Evolutionary conservation across 495 filamentous ascomycete species (phyloP), one percentile per base, ranked within the genome.

Genomic region (Endocarpon pusillum): DNA sequence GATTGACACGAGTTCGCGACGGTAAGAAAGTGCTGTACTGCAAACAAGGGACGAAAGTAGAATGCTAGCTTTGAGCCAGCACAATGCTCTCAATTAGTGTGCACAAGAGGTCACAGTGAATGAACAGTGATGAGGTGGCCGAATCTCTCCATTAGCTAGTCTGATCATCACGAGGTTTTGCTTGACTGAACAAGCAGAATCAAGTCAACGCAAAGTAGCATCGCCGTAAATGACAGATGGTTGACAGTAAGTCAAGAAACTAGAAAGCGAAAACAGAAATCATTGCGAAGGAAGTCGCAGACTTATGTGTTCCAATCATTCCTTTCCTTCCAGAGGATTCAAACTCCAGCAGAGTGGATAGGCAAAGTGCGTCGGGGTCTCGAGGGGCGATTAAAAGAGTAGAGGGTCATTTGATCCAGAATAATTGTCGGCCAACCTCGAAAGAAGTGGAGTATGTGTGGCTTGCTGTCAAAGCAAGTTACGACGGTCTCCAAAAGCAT

Each of bases 351-450:
- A 35, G 31, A 43, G 40, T 40, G 41, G 41, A 39, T 35, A n/a
- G 17, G 37, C 34, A 33, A 37, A 46, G 40, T 21, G 28, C 33
- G 35, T 38, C 38, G 46, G 49, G 37, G 45, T 43, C 22, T 41
- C 37, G 39, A 23, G 43, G 36, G 35, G 25, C 42, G 38, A 44
- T 44, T 54, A 57, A 50, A 27, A 18, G 43, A 44, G 21, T 48
- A 51, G 33, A 37, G 42, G 42, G 43, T 46, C 41, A 12, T 41
- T 51, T 39, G 45, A 52, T 54, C 47, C 49, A 43, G 33, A n/a
- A 27, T 33, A 45, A 52, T 33, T 40, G 42, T 45, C 43, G 59
- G 58, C 62, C 61, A 57, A 55, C 59, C 58, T 62, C 61, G 43
- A 43, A 40, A 51, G 55, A 60, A 59, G 39, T 39, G 48, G 51